Conservation (phyloP, 768 basidiomycete genomes). For the Lactarius psammicola region DNA sequence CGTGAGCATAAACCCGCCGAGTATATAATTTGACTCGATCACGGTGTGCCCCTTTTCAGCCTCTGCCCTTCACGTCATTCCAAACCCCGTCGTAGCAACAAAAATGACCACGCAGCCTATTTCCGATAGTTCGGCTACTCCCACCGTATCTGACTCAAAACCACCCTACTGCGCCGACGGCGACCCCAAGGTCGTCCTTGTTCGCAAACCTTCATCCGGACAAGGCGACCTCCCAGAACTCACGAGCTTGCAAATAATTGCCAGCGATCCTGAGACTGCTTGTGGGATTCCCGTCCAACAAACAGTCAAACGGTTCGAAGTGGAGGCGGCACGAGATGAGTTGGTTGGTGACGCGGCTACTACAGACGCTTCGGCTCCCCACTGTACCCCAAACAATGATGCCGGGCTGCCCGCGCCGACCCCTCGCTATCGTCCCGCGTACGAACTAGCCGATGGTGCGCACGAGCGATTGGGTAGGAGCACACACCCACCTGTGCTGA, state of each 20-base stretch:
- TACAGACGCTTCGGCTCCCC: neutral
- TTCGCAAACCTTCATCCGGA: neutral
- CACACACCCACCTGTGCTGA: slow-evolving; percentile 21
- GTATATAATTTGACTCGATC: slow-evolving; percentile 9
- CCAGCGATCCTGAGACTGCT: slow-evolving; percentile 3
- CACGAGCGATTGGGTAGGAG: slow-evolving; percentile 29
- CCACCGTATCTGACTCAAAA: neutral
- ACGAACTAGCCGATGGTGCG: slow-evolving; percentile 68
- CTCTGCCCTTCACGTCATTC: neutral
- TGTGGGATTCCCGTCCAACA: slow-evolving; percentile 19
- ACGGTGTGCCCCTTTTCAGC: neutral
- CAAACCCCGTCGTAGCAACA: neutral
- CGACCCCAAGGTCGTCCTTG: neutral
- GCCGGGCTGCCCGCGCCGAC: slow-evolving; percentile 8
- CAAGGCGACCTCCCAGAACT: slow-evolving; percentile 17
- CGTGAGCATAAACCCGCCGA: neutral
- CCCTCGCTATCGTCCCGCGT: slow-evolving; percentile 68
- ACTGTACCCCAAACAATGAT: slow-evolving; percentile 28
- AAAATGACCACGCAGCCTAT: slow-evolving; percentile 12
- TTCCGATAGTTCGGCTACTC: neutral
- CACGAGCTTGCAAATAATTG: slow-evolving; percentile 10
- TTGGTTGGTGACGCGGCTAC: neutral
- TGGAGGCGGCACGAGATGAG: neutral
- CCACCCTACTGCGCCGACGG: neutral
- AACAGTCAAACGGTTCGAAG: neutral